These are phyloP conservation scores for Rhodosporidiobolus sp. DNA, from an alignment of 768 basidiomycete genomes.

Conservation along the genomic window DNA sequence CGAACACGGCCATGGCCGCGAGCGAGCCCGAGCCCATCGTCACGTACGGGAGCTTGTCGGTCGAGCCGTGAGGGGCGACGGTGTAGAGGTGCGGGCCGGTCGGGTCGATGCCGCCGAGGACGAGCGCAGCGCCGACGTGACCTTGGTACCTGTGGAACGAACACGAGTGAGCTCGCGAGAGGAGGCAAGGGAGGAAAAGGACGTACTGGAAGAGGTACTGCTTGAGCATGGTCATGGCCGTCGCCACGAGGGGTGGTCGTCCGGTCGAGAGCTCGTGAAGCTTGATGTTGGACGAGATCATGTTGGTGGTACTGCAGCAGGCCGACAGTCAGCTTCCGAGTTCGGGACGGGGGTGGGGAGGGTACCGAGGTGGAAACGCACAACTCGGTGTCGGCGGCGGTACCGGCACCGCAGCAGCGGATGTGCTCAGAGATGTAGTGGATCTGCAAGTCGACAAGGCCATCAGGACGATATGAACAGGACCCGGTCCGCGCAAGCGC, in stretches of 20 bases:
- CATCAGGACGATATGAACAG: background rate
- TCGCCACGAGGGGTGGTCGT: slow-evolving; percentile 86
- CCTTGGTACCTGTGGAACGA: slow-evolving; percentile 73
- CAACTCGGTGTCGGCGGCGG: slow-evolving; percentile 97
- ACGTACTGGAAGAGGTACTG: slow-evolving; percentile 85
- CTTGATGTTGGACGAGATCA: slow-evolving; percentile 94
- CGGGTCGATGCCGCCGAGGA: slow-evolving; percentile 91
- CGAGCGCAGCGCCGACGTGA: slow-evolving; percentile 88
- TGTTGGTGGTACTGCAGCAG: slow-evolving; percentile 63
- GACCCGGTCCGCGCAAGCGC: background rate
- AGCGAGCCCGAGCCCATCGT: slow-evolving; percentile 97
- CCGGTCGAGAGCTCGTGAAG: slow-evolving; percentile 86
- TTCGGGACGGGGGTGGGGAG: too few species aligned
- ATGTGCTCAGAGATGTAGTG: slow-evolving; percentile 95
- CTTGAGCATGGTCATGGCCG: slow-evolving; percentile 98
- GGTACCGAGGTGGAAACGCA: slow-evolving; percentile 20
- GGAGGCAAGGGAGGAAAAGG: background rate
- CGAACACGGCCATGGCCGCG: slow-evolving; percentile 98
- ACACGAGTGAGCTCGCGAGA: background rate
- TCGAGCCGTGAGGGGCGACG: slow-evolving; percentile 92
- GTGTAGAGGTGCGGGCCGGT: slow-evolving; percentile 95
- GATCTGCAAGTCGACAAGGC: slow-evolving; percentile 59
- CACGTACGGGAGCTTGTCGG: slow-evolving; percentile 96
- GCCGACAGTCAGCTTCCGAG: too few species aligned
- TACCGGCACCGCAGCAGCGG: slow-evolving; percentile 96